Conservation (phyloP, 176 grass and related monocot species). For the Oryza punctata region DNA sequence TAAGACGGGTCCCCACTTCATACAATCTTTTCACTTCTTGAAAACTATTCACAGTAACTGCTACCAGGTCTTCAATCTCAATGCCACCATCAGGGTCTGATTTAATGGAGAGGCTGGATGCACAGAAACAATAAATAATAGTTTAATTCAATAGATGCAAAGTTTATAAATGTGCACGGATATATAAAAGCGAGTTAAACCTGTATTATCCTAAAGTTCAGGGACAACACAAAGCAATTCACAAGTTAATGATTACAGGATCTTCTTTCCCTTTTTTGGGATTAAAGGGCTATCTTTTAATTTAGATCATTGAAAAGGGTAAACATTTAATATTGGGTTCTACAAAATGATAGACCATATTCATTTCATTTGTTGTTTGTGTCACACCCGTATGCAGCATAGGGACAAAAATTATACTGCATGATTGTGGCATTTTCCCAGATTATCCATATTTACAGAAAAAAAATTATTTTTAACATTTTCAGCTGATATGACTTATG, state of each 20-base stretch:
- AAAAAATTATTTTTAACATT: neutral
- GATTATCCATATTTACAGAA: neutral
- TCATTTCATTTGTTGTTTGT: conserved; percentile 24
- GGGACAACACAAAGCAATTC: conserved; percentile 21
- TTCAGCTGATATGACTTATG: neutral
- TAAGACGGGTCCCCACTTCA: conserved; percentile 63
- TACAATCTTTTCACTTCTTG: conserved; percentile 94
- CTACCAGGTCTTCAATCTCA: conserved; percentile 83
- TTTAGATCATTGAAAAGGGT: neutral
- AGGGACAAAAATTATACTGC: conserved; percentile 1
- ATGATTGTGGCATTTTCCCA: neutral
- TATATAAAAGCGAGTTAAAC: conserved; percentile 5
- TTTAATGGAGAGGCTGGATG: conserved; percentile 78
- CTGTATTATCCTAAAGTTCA: conserved; percentile 22
- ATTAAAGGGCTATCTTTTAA: conserved; percentile 8
- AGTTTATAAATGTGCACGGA: neutral
- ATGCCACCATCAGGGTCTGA: conserved; percentile 71
- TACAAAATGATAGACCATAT: neutral
- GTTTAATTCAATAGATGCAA: conserved; percentile 25
- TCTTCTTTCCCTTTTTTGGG: neutral
- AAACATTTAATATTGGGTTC: conserved; percentile 1
- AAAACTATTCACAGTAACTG: conserved; percentile 73
- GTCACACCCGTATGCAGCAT: neutral
- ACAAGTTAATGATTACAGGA: conserved; percentile 3
- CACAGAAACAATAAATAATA: conserved; percentile 22